Percentiles rank a stretch among this genome's conserved stretches.
phyloP scores from a whole-genome alignment of 2,329 filamentous ascomycete genomes.

The Colletotrichum melonis region DNA sequence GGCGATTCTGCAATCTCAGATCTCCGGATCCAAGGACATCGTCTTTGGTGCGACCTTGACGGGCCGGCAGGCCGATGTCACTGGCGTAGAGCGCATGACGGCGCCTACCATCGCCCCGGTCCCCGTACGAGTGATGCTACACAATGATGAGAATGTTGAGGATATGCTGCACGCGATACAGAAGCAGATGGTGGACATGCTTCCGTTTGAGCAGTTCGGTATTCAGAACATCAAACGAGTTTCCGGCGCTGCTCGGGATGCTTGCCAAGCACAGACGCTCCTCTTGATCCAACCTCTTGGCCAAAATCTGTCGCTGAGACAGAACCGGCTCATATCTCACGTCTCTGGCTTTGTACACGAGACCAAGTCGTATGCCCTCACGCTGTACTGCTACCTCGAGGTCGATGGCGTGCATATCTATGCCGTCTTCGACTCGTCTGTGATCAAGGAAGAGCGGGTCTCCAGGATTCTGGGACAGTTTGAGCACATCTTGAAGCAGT shows the following conservation, averaged over 20 bases:
- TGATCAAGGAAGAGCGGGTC: background rate
- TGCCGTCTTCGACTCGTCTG: background rate
- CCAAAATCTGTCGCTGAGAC: background rate
- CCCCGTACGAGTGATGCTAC: conserved; percentile 35
- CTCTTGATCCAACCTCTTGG: conserved; percentile 42
- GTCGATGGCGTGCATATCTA: background rate
- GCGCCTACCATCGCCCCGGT: conserved; percentile 39
- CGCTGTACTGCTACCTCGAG: background rate
- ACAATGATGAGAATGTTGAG: conserved; percentile 1
- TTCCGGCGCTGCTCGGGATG: conserved; percentile 18
- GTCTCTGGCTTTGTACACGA: background rate
- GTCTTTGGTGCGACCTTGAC: conserved; percentile 41
- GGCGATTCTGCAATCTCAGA: conserved; percentile 39
- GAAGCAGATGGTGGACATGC: background rate
- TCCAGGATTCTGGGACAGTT: background rate
- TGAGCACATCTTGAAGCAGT: background rate
- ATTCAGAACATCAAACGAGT: background rate
- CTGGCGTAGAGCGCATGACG: conserved; percentile 37
- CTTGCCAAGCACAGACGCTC: conserved; percentile 40
- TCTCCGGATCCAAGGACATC: conserved; percentile 37
- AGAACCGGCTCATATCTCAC: background rate
- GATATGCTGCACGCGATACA: background rate
- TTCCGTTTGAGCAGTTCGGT: background rate
- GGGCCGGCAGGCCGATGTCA: conserved; percentile 40
- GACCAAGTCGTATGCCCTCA: background rate